Evolutionary conservation across 192 early-diverging fungal genomes (phyloP).

Genomic region (Gorgonomyces haynaldii): DNA sequence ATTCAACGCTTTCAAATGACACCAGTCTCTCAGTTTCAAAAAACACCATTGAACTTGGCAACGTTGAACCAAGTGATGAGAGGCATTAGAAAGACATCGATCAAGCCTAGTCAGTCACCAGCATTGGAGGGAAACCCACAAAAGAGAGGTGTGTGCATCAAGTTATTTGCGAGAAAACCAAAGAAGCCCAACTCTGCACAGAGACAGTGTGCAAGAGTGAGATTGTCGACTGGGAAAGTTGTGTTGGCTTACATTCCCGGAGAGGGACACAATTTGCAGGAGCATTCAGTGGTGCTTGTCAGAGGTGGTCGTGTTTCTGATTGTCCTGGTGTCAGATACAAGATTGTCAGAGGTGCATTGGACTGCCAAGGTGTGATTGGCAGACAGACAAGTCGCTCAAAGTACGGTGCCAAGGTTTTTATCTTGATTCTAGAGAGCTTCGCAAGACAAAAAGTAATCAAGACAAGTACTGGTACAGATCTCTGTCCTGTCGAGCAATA

Average conservation of each 20-base stretch:
- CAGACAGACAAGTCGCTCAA: constrained; percentile 67
- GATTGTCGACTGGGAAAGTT: constrained; percentile 83
- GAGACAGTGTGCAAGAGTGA: constrained; percentile 84
- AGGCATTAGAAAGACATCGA: constrained; percentile 60
- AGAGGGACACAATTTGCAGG: constrained; percentile 96
- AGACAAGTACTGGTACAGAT: constrained; percentile 58
- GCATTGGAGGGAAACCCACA: constrained; percentile 79
- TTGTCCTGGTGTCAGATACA: constrained; percentile 95
- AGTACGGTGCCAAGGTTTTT: constrained; percentile 82
- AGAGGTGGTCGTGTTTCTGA: constrained; percentile 90
- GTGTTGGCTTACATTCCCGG: constrained; percentile 95
- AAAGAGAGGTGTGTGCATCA: constrained; percentile 87
- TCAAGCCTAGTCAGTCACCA: constrained; percentile 59
- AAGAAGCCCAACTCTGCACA: constrained; percentile 98
- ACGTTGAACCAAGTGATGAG: constrained; percentile 91
- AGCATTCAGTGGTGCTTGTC: constrained; percentile 92
- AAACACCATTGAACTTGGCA: constrained; percentile 23
- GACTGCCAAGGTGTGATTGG: constrained; percentile 92
- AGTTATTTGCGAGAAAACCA: constrained; percentile 91
- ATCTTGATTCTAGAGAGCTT: not conserved
- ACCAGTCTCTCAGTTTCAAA: too few species aligned
- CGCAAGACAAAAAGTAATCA: constrained; percentile 19
- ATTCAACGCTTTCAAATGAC: too few species aligned
- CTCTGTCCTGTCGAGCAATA: constrained; percentile 46
- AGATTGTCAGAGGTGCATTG: constrained; percentile 80